Base-by-base conservation (phyloP, 768 basidiomycete species). In the Suillus occidentalis region DNA sequence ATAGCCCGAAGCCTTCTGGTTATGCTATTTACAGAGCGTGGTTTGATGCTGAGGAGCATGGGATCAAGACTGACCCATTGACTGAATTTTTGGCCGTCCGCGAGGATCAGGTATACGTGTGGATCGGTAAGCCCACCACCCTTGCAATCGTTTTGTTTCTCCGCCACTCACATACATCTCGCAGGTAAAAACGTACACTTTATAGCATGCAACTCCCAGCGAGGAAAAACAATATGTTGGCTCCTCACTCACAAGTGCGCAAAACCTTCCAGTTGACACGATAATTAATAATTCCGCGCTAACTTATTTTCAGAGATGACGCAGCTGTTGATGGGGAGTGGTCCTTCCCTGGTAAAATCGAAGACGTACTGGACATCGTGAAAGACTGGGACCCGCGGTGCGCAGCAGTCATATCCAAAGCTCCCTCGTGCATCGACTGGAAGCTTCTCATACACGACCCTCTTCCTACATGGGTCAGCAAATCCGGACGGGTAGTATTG, bases 381-480 rank as follows among this genome's bases (percentile, higher is more conserved):
- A 65, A 72, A 40, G 72, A 60, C 39, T 70, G 72, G 65, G 69
- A 76, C 60, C 28, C 72, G n/a, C 72, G 69, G 39, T 72, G 69
- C 57, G 67, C 67, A 45, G 76, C 68, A 4, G 56, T 67, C 36
- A 66, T 71, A 12, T 67, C 64, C 31, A 73, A 71, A 62, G 72
- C 70, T 14, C 68, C 72, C 4, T 66, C 71, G 4, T 77, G 73
- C 63, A 66, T 73, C 43, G 81, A 81, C 60, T 79, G 80, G 80
- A 79, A 79, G 67, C 69, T 82, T 25, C 67, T 76, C 39, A 71
- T 80, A 8, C 80, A 81, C 67, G 67, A 70, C 36, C 79, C 77
- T 12, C 70, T 80, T 12, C 71, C 70, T 40, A 75, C 72, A 9
- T 83, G 81, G 81, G 70, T 83, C 45, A 71, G 68, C 61, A 66